phyloP scores from a whole-genome alignment of 1,284 basidiomycete genomes.

The Gymnopus androsaceus region DNA sequence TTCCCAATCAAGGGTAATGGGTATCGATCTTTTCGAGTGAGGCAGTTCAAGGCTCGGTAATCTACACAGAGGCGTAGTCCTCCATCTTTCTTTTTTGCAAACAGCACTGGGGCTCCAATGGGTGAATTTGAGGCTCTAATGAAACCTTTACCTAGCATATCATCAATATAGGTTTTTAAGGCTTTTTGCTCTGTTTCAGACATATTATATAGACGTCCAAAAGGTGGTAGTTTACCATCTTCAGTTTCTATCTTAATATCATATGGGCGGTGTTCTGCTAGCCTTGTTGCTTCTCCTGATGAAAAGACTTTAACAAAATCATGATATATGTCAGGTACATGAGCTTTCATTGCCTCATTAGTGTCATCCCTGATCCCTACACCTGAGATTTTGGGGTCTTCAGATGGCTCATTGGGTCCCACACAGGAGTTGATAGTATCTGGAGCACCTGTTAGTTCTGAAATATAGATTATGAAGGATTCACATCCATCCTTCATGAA shows the following conservation, averaged over 20 bases:
- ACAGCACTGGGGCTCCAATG: not conserved
- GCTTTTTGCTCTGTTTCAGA: not conserved
- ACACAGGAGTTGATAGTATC: too few relatives aligned
- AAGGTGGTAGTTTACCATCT: too few relatives aligned
- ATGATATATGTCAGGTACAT: not conserved
- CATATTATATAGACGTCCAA: not conserved
- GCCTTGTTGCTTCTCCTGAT: not conserved
- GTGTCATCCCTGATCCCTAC: not conserved
- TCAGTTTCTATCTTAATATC: too few relatives aligned
- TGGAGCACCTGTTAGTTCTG: not conserved
- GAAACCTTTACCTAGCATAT: too few relatives aligned
- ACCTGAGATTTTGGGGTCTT: not conserved
- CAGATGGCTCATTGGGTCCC: not conserved
- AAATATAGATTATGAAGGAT: not conserved
- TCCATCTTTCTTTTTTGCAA: conserved; percentile 13
- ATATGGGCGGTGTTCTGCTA: too few relatives aligned
- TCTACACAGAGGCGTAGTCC: not conserved
- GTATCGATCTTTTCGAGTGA: too few relatives aligned
- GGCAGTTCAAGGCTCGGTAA: too few relatives aligned
- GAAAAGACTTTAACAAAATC: not conserved
- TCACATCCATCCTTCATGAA: not conserved
- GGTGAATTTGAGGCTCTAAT: conserved; percentile 6
- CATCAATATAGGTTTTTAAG: not conserved
- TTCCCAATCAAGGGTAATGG: too few relatives aligned
- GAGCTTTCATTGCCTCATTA: not conserved